phyloP scores from a whole-genome alignment of 257 asterid genomes.

The Agastache rugosa region DNA sequence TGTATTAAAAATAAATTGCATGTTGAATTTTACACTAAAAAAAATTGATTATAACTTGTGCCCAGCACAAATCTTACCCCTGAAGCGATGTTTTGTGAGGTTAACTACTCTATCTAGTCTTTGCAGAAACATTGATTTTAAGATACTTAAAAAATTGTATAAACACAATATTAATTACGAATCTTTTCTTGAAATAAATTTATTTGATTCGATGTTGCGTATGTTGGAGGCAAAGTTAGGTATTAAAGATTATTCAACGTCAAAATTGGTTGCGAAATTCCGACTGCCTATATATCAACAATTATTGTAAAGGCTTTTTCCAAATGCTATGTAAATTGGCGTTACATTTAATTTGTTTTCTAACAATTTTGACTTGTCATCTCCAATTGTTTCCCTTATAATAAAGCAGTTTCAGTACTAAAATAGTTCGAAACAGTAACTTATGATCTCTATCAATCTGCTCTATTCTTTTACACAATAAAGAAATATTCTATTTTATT shows the following conservation, averaged over 20 bases:
- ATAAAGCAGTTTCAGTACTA: too few relatives aligned
- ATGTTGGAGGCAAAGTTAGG: not conserved
- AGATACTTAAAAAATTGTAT: not conserved
- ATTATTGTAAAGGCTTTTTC: too few relatives aligned
- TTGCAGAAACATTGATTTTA: not conserved
- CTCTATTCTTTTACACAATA: too few relatives aligned
- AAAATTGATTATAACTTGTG: not conserved
- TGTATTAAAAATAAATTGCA: too few relatives aligned
- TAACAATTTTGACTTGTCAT: too few relatives aligned
- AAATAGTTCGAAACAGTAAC: too few relatives aligned
- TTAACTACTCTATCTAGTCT: not conserved
- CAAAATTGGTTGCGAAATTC: not conserved
- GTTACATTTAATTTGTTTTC: too few relatives aligned
- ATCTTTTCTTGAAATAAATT: not conserved
- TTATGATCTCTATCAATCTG: too few relatives aligned
- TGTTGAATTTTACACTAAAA: too few relatives aligned
- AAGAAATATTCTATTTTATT: too few relatives aligned
- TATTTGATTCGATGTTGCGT: not conserved
- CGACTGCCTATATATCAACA: not conserved
- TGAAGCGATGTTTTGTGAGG: not conserved
- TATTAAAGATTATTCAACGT: not conserved
- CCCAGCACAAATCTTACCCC: not conserved
- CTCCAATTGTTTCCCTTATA: too few relatives aligned
- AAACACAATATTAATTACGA: not conserved
- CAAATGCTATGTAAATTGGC: too few relatives aligned